Base-by-base conservation (phyloP, 176 grass and related monocot genomes). In the Puya raimondii region DNA sequence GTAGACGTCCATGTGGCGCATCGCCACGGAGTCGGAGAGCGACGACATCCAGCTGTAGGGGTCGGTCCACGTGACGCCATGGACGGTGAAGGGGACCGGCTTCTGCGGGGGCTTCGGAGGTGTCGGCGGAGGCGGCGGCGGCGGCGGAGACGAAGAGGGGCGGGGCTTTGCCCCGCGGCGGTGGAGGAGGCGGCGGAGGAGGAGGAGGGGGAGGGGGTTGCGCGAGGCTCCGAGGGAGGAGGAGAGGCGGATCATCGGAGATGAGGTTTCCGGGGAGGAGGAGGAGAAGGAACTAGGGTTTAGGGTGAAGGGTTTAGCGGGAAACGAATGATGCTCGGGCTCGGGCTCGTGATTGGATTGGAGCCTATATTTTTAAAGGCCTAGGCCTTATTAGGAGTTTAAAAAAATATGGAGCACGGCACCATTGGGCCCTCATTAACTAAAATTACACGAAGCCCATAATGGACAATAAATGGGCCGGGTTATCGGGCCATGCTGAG, bases 1-100 rank as follows among this genome's bases (percentile, higher is more conserved):
- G 84, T 84, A 84, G 1, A 92, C 59, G 54, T 90, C 93, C 93
- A 97, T 97, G 89, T 97, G 93, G 74, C 89, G 93, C 93, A 92
- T 97, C 54, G 93, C 81, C 25, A 91, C 89, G 61, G 81, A 53
- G 80, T 97, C 86, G 49, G 86, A 80, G 23, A 94, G 86, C n/a
- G 83, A 67, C 3, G 83, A 74, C 91, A 94, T 90, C 86, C 86
- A 94, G 4, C 80, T 71, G 65, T 90, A 94, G 80, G 75, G 83
- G 65, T 94, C 91, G 65, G 85, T 68, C 90, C 72, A 88, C 20
- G 78, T 87, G 50, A 75, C 72, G 11, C 71, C 76, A 42, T 80
- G 66, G 27, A 80, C 14, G 50, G 82, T 71, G 72, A 76, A 53
- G 51, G 82, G 76, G 21, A 72, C 67, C 18, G 66, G 76, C 25